These are phyloP conservation scores for Fonsecaea pedrosoi DNA, from an alignment of 2,329 filamentous ascomycete genomes.

Conservation along the genomic window DNA sequence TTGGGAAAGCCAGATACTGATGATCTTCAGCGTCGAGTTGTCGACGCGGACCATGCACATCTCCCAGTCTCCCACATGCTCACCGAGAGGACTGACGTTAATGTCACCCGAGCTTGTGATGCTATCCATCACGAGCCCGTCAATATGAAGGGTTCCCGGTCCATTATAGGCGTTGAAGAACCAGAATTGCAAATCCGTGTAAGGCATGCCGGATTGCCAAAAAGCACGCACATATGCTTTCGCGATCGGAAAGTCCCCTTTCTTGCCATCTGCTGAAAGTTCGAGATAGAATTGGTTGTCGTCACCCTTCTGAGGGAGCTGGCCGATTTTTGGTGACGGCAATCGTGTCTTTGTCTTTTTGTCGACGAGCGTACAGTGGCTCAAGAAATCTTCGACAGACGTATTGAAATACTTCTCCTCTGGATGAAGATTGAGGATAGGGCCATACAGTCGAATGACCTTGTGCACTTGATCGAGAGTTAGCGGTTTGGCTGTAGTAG, in stretches of 20 bases:
- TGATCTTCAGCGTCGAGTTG: constrained; percentile 21
- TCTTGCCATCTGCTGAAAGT: constrained; percentile 12
- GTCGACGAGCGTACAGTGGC: constrained; percentile 22
- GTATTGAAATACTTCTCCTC: constrained; percentile 24
- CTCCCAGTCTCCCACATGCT: constrained; percentile 30
- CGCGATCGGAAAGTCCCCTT: constrained; percentile 17
- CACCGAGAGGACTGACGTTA: constrained; percentile 23
- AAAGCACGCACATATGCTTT: constrained; percentile 30
- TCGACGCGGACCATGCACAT: constrained; percentile 28
- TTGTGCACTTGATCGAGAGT: constrained; percentile 15
- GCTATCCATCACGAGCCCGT: constrained; percentile 26
- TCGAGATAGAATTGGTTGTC: constrained; percentile 26
- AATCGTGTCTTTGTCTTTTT: constrained; percentile 20
- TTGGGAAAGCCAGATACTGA: constrained; percentile 26
- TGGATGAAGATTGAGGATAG: constrained; percentile 25
- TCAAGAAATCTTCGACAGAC: constrained; percentile 27
- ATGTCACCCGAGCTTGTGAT: constrained; percentile 26
- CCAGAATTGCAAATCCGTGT: constrained; percentile 31
- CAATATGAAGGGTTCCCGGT: constrained; percentile 24
- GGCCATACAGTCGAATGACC: constrained; percentile 22
- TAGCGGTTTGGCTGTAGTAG: constrained; percentile 21
- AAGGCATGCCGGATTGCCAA: constrained; percentile 27
- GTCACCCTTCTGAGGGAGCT: constrained; percentile 19
- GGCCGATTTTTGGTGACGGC: constrained; percentile 1
- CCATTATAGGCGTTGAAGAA: constrained; percentile 32